Conservation (phyloP, 768 basidiomycete genomes). For the Podaxis sp. region DNA sequence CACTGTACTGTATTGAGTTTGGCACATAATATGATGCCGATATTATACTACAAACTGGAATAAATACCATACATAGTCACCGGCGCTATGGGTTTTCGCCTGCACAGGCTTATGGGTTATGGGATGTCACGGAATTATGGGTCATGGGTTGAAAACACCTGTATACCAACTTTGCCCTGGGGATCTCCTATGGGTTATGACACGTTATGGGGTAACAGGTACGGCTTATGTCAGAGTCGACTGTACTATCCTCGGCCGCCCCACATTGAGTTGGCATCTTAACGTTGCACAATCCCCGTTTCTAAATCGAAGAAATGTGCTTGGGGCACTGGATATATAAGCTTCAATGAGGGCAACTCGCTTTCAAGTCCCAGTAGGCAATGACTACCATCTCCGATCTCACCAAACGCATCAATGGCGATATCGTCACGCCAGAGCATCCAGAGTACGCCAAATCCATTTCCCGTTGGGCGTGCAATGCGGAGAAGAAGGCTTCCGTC, state of each 20-base stretch:
- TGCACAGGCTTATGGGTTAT: not conserved
- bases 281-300: no score
- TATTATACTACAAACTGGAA: not conserved
- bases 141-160: not conserved
- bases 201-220: constrained; percentile 1
- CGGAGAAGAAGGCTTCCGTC: constrained; percentile 36
- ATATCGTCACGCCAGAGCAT: constrained; percentile 37
- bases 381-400: not conserved
- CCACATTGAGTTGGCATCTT: no score
- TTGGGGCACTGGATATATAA: no score
- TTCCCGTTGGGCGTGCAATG: constrained; percentile 44
- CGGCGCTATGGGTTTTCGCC: not conserved
- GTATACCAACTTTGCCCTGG: not conserved
- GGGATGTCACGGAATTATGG: not conserved
- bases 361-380: no score
- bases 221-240: not conserved
- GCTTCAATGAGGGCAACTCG: no score
- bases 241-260: not conserved
- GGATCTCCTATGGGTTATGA: constrained; percentile 5
- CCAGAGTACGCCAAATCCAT: constrained; percentile 37
- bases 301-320: no score
- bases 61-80: not conserved
- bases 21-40: not conserved
- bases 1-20: not conserved
- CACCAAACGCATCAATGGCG: constrained; percentile 35